Base-by-base conservation (phyloP, 202 grass and related monocot species). In the Elaeis oleifera region DNA sequence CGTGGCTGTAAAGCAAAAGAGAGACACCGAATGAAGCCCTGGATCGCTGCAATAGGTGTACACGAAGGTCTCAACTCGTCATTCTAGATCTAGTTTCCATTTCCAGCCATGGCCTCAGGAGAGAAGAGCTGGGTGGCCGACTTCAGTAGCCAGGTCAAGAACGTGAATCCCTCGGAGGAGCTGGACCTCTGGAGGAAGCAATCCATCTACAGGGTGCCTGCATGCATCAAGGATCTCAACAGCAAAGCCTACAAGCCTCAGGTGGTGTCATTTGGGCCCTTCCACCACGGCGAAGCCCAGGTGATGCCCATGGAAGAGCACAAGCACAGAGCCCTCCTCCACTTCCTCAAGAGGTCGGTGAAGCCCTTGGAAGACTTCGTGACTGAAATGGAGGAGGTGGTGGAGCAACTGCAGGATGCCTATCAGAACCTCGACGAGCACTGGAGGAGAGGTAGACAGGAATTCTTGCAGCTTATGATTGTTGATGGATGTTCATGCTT, bases 281-380 rank as follows among this genome's bases (percentile, higher is more conserved):
- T 88, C 86, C 90, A 96, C 81, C 73, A 83, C 18, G 67, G 73
- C 26, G 75, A 90, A 27, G 3, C 11, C 23, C 58, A 58, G 11
- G 71, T 96, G 21, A 3, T 13, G 6, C 62, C 90, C 28, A 96
- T 88, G 86, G 86, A 96, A 73, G 86, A 83, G 56, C 86, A 96
- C 81, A 96, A 96, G 71, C 70, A 68, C 25, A 73, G 90, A 16
- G 84, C 90, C 23, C 74, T 44, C 11, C 36, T 79, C n/a, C 86
- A 96, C 75, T 83, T 96, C 14, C 75, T 96, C 23, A 81, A 78
- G 51, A 78, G 87, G 6, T 24, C 81, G 3, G 53, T 22, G 0
- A 27, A 31, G 69, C 78, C 75, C 9, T 52, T 88, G 5, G 76
- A 76, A 3, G 31, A 76, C 15, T 88, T 88, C 58, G 75, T 67